phyloP scores from a whole-genome alignment of 495 filamentous ascomycete species.

The Neurospora discreta region DNA sequence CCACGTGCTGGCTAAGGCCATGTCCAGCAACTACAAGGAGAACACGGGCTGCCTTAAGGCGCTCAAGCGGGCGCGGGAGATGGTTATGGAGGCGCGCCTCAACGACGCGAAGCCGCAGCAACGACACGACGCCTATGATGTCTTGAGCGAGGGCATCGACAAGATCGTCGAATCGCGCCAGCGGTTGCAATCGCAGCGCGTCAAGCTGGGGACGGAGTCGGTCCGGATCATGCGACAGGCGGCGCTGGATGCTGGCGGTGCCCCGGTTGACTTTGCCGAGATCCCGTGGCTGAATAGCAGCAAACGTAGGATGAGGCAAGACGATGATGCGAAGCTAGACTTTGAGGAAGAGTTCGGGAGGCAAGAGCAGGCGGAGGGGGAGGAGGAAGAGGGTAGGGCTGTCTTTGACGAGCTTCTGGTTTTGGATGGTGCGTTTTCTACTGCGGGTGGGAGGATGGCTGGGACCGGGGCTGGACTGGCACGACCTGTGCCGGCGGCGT shows the following conservation, averaged over 20 bases:
- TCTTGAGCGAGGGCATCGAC: constrained; percentile 8
- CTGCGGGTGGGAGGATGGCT: not conserved
- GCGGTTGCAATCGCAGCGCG: constrained; percentile 8
- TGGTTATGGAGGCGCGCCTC: constrained; percentile 1
- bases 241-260: constrained; percentile 7
- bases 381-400: not conserved
- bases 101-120: not conserved
- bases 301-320: not conserved
- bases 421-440: not conserved
- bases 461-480: not conserved
- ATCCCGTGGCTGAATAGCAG: constrained; percentile 11
- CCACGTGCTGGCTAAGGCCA: constrained; percentile 17
- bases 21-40: constrained; percentile 17
- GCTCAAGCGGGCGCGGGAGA: constrained; percentile 22
- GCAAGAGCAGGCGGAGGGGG: not conserved
- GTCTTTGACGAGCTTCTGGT: not conserved
- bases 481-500: not conserved
- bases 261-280: constrained; percentile 12
- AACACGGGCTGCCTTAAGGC: constrained; percentile 15
- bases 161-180: constrained; percentile 2
- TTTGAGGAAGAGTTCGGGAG: not conserved
- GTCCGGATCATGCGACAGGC: constrained; percentile 19
- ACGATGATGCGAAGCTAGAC: not conserved
- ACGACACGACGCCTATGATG: not conserved
- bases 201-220: constrained; percentile 6